Evolutionary conservation across 306 rosid species (phyloP), one percentile per base, ranked within the genome.

Genomic region (Carpinus viminea): DNA sequence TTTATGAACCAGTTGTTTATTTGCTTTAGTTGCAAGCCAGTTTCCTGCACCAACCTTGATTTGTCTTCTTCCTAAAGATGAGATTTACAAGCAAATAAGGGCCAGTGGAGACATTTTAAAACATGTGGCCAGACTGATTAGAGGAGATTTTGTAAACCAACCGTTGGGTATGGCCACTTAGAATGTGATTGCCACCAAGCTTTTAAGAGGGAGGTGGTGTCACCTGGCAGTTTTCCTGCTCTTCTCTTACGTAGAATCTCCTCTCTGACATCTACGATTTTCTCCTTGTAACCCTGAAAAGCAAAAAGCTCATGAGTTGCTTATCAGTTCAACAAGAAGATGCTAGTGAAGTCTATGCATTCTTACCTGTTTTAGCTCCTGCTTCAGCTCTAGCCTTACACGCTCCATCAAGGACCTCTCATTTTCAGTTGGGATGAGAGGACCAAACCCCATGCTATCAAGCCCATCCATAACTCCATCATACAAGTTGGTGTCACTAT

Each of bases 181-280:
- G 98, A 86, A 84, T 94, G 98, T 62, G 97, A 87, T 70, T 94
- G 95, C 98, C 98, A 94, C 98, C 98, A 94, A 77, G 94, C 86
- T 81, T 94, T 94, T 50, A 94, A 81, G 24, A 89, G 97, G 47
- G 98, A 94, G 69, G 98, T 94, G 17, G 98, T 94, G 81, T 94
- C 95, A 1, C 98, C 98, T 0, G 98, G 98, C 55, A 92, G 97
- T 82, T 94, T 94, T 76, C 98, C 98, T 0, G 98, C 98, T 80
- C 98, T 87, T 72, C 98, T 92, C 91, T 94, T 94, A 18, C 98
- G 64, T 81, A 94, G 83, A 78, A 94, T 94, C 82, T 94, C 98
- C 79, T 94, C 98, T 68, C 94, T 79, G 70, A 92, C 87, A 81
- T 94, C 98, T 15, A 94, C 96, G 31, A 92, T 94, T 83, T 92